These are phyloP conservation scores for Trametes gibbosa DNA, from an alignment of 768 basidiomycete species.

Conservation along the genomic window DNA sequence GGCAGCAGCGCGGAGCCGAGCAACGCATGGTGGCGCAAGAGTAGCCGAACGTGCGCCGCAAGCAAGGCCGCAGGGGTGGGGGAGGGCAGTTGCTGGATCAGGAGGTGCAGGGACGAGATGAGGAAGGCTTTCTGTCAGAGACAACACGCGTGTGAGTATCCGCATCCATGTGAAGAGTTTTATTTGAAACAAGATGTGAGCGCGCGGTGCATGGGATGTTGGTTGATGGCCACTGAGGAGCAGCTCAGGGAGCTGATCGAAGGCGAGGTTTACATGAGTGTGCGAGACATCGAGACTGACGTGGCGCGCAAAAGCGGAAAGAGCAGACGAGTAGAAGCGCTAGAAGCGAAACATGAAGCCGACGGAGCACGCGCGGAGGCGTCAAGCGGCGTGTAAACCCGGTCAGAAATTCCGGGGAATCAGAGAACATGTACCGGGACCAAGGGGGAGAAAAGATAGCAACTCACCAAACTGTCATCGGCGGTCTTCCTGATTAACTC, in stretches of 20 bases:
- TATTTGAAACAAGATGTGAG: not conserved
- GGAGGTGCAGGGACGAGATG: slow-evolving; percentile 26
- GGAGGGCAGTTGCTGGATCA: slow-evolving; percentile 21
- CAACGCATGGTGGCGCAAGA: slow-evolving; percentile 22
- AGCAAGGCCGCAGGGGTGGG: slow-evolving; percentile 31
- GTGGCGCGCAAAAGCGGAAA: not conserved
- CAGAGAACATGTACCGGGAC: not conserved
- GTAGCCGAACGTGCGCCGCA: slow-evolving; percentile 36
- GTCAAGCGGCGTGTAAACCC: not conserved
- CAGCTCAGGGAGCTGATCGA: not conserved
- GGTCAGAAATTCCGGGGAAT: slow-evolving; percentile 40
- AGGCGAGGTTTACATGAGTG: not conserved
- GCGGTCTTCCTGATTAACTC: slow-evolving; percentile 42
- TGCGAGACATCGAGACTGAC: not conserved
- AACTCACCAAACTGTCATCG: slow-evolving; percentile 31
- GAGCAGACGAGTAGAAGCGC: slow-evolving; percentile 1
- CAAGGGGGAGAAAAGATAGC: not conserved
- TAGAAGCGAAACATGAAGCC: slow-evolving; percentile 22
- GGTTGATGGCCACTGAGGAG: slow-evolving; percentile 21
- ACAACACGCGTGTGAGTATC: slow-evolving; percentile 6
- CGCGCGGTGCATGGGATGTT: not conserved
- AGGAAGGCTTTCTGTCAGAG: slow-evolving; percentile 28
- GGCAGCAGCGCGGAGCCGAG: slow-evolving; percentile 23
- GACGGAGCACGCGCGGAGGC: slow-evolving; percentile 46
- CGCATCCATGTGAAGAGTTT: not conserved